Evolutionary conservation across 2,329 filamentous ascomycete species (phyloP).

Genomic region (Triangularia verruculosa): DNA sequence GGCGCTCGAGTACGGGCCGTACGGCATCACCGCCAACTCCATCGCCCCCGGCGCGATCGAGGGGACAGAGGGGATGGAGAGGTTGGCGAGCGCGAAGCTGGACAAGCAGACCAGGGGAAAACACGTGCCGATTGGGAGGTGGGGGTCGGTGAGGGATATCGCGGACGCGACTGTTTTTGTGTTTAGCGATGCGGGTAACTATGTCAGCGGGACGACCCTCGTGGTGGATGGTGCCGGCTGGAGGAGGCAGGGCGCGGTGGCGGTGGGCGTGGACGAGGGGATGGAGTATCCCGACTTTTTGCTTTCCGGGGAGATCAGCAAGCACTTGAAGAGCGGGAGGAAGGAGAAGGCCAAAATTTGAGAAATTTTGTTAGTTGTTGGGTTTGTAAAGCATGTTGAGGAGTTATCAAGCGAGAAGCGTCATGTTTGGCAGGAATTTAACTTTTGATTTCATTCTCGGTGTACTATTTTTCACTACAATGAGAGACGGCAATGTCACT

Average conservation of each 20-base stretch:
- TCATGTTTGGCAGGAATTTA: not conserved
- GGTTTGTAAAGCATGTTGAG: not conserved
- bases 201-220: constrained; percentile 77
- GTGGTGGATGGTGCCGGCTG: constrained; percentile 67
- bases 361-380: not conserved
- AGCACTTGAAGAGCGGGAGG: constrained; percentile 39
- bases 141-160: constrained; percentile 81
- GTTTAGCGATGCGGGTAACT: constrained; percentile 81
- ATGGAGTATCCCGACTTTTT: constrained; percentile 55
- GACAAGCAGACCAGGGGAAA: constrained; percentile 36
- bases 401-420: not conserved
- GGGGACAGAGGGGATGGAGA: constrained; percentile 76
- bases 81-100: constrained; percentile 48
- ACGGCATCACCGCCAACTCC: constrained; percentile 82
- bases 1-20: constrained; percentile 85
- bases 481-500: too few relatives aligned
- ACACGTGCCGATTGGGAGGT: constrained; percentile 68
- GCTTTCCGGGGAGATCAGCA: constrained; percentile 39
- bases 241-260: constrained; percentile 48
- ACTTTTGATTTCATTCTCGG: not conserved
- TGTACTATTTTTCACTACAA: not conserved
- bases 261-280: constrained; percentile 45
- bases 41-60: constrained; percentile 84
- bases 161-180: constrained; percentile 88
- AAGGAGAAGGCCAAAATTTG: constrained; percentile 33